Conservation (phyloP, 768 basidiomycete genomes). For the Dacryopinax primogenitus region DNA sequence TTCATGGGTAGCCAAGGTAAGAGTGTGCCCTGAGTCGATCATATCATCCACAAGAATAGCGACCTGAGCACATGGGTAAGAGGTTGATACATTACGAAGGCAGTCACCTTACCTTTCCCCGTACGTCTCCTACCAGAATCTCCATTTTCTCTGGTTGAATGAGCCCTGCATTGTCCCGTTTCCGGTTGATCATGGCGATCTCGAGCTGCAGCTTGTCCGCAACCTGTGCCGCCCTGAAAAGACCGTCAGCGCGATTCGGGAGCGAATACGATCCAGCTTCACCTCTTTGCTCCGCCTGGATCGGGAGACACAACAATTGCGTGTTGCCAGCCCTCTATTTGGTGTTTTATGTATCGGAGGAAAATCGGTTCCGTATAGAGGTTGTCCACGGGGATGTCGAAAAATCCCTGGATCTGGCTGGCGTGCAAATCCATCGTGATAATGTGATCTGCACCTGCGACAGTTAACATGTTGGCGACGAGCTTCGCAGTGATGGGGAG, state of each 20-base stretch:
- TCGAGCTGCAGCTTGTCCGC: conserved; percentile 92
- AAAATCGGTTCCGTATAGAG: conserved; percentile 92
- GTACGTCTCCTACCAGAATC: conserved; percentile 86
- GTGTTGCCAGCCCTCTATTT: conserved; percentile 75
- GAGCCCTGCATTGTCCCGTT: conserved; percentile 55
- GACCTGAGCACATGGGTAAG: conserved; percentile 36
- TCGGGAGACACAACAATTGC: conserved; percentile 92
- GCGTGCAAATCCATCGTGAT: conserved; percentile 99
- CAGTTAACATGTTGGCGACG: conserved; percentile 93
- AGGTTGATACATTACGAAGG: conserved; percentile 14
- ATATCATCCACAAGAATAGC: conserved; percentile 97
- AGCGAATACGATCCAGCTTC: too few species aligned
- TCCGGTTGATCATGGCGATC: conserved; percentile 89
- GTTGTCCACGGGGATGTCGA: conserved; percentile 97
- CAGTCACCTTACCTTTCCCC: conserved; percentile 51
- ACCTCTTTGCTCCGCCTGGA: conserved; percentile 98
- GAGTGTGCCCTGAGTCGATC: conserved; percentile 91
- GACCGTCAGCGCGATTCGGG: conserved; percentile 3
- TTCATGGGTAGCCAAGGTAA: conserved; percentile 71
- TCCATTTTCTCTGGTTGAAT: conserved; percentile 70
- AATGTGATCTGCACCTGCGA: conserved; percentile 95
- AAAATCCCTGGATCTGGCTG: conserved; percentile 96
- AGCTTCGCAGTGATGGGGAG: conserved; percentile 98
- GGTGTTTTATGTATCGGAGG: conserved; percentile 80
- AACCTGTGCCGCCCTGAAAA: conserved; percentile 73